Evolutionary conservation across 352 stramenopile species (phyloP).

Genomic region (Globisporangium iwayamae): DNA sequence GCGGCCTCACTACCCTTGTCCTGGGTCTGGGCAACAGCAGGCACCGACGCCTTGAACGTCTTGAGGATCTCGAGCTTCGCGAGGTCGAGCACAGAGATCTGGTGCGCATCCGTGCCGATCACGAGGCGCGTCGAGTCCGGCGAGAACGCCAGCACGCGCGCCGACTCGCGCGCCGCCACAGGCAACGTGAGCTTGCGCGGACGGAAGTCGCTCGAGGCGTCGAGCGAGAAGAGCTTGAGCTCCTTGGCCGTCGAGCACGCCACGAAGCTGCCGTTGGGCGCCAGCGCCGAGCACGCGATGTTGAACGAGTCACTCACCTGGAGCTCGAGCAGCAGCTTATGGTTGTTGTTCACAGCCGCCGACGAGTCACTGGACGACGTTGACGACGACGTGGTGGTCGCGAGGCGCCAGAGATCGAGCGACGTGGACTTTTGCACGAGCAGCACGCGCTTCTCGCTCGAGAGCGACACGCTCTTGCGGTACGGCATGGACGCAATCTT

Average conservation of each 20-base stretch:
- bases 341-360: constrained; percentile 15
- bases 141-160: constrained; percentile 70
- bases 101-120: constrained; percentile 57
- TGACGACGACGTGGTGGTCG: constrained; percentile 17
- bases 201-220: constrained; percentile 36
- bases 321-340: constrained; percentile 79
- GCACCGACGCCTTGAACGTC: constrained; percentile 50
- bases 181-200: constrained; percentile 57
- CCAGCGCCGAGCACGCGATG: constrained; percentile 80
- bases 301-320: constrained; percentile 76
- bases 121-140: constrained; percentile 76
- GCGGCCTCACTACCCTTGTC: not conserved
- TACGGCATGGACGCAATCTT: constrained; percentile 90
- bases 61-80: constrained; percentile 72
- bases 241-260: constrained; percentile 82
- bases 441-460: constrained; percentile 64
- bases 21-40: not conserved
- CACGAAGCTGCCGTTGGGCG: constrained; percentile 81
- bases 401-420: constrained; percentile 74
- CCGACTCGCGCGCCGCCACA: constrained; percentile 34
- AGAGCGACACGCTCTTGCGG: constrained; percentile 59
- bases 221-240: constrained; percentile 88
- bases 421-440: constrained; percentile 70
- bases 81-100: constrained; percentile 71
- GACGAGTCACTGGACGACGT: constrained; percentile 23